Conservation (phyloP, 345 rosid species). For the Iberis pinnata region DNA sequence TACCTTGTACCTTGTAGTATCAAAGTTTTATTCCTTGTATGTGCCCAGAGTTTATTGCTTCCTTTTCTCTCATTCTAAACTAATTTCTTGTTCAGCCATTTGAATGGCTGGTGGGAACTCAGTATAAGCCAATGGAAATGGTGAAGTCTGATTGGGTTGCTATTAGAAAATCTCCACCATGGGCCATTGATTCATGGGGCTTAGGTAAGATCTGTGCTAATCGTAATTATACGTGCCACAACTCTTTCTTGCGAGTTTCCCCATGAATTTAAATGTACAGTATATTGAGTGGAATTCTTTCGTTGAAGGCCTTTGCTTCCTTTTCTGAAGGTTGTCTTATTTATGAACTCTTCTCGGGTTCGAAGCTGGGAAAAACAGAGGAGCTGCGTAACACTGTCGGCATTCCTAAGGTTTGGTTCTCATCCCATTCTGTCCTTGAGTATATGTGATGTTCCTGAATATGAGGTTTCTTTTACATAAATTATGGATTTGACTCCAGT, state of each 20-base stretch:
- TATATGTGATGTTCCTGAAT: slow-evolving; percentile 8
- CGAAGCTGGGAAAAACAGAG: slow-evolving; percentile 81
- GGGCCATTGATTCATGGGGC: slow-evolving; percentile 99
- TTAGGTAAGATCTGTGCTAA: slow-evolving; percentile 53
- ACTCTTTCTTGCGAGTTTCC: background rate
- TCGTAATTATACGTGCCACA: background rate
- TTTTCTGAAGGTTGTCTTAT: slow-evolving; percentile 73
- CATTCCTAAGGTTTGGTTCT: slow-evolving; percentile 73
- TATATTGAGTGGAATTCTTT: slow-evolving; percentile 6
- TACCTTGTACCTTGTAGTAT: background rate
- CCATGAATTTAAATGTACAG: background rate
- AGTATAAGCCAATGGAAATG: slow-evolving; percentile 88
- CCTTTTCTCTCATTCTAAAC: slow-evolving; percentile 8
- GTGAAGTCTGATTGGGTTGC: slow-evolving; percentile 85
- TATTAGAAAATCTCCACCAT: slow-evolving; percentile 89
- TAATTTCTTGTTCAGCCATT: slow-evolving; percentile 53
- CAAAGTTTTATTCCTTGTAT: background rate
- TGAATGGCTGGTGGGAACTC: slow-evolving; percentile 91
- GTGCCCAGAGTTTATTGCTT: slow-evolving; percentile 3
- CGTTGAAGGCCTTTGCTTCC: background rate
- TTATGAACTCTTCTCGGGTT: slow-evolving; percentile 83
- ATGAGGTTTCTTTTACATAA: background rate
- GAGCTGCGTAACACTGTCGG: slow-evolving; percentile 84
- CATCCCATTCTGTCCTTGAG: slow-evolving; percentile 1
- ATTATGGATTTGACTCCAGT: background rate